These are phyloP conservation scores for Sordariomycetes sp. DNA, from an alignment of 2,329 filamentous ascomycete species.

Conservation along the genomic window DNA sequence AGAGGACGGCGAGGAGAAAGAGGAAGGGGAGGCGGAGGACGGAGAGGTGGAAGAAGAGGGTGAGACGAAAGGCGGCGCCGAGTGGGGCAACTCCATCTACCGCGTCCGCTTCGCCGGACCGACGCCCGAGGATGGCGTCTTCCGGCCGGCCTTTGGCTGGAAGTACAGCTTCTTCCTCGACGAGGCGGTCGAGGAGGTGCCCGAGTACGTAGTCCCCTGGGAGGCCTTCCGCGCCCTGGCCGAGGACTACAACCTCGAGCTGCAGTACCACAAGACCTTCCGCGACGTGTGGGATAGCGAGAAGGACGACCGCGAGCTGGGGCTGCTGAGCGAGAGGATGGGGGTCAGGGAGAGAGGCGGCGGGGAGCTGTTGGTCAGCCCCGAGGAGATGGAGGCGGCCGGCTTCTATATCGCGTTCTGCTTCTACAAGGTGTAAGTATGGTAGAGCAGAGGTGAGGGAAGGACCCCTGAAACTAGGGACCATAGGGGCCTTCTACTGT, in stretches of 20 bases:
- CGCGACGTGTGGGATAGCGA: conserved; percentile 85
- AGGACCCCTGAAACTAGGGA: neutral
- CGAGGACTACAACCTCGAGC: conserved; percentile 91
- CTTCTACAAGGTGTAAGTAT: conserved; percentile 77
- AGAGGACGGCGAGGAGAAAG: conserved; percentile 39
- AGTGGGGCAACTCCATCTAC: conserved; percentile 94
- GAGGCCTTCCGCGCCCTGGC: conserved; percentile 92
- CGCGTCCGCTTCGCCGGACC: conserved; percentile 76
- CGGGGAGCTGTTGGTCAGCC: conserved; percentile 58
- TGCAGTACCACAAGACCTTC: conserved; percentile 90
- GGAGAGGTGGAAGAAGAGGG: conserved; percentile 48
- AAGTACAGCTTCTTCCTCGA: conserved; percentile 96
- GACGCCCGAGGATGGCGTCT: conserved; percentile 77
- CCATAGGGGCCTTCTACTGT: neutral
- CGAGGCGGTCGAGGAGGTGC: conserved; percentile 91
- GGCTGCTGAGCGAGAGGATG: conserved; percentile 90
- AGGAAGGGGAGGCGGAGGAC: conserved; percentile 23
- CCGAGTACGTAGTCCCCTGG: conserved; percentile 97
- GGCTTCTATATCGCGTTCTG: conserved; percentile 91
- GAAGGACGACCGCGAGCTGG: conserved; percentile 72
- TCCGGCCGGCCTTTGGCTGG: conserved; percentile 93
- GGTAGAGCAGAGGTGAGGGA: neutral
- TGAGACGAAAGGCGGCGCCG: conserved; percentile 52
- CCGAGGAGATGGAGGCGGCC: conserved; percentile 87
- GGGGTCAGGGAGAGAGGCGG: conserved; percentile 66